phyloP scores from a whole-genome alignment of 306 rosid genomes.

The Trichosanthes truncata region DNA sequence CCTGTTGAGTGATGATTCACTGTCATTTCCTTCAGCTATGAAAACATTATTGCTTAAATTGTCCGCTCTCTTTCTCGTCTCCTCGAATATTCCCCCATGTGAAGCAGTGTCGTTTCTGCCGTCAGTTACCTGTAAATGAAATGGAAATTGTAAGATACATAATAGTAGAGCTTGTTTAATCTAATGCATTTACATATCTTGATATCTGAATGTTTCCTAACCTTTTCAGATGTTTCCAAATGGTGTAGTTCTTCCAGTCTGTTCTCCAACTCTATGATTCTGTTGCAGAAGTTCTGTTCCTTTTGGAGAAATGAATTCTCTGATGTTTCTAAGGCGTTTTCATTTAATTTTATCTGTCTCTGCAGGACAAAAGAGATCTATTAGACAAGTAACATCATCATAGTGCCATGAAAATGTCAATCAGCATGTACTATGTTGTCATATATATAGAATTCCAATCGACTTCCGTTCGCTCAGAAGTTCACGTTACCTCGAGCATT shows the following conservation, averaged over 20 bases:
- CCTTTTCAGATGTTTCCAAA: conserved; percentile 42
- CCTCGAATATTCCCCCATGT: neutral
- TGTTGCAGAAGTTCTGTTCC: conserved; percentile 59
- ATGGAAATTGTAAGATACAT: neutral
- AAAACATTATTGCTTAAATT: neutral
- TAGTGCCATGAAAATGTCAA: neutral
- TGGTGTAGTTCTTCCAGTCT: conserved; percentile 45
- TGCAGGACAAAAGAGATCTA: conserved; percentile 18
- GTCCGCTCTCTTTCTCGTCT: neutral
- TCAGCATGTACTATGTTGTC: neutral
- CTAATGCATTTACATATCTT: neutral
- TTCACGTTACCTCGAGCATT: conserved; percentile 63
- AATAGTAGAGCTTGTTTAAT: neutral
- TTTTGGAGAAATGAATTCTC: conserved; percentile 44
- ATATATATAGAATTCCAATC: neutral
- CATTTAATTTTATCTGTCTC: conserved; percentile 60
- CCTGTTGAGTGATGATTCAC: conserved; percentile 25
- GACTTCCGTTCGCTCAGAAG: neutral
- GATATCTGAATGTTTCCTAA: neutral
- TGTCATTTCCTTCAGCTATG: neutral
- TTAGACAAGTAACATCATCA: neutral
- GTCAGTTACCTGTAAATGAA: conserved; percentile 31
- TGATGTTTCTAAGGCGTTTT: conserved; percentile 54
- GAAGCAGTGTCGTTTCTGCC: conserved; percentile 20
- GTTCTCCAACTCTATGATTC: conserved; percentile 63